These are phyloP conservation scores for Mortierella sp. DNA, from an alignment of 371 early-diverging fungal species.

Conservation along the genomic window DNA sequence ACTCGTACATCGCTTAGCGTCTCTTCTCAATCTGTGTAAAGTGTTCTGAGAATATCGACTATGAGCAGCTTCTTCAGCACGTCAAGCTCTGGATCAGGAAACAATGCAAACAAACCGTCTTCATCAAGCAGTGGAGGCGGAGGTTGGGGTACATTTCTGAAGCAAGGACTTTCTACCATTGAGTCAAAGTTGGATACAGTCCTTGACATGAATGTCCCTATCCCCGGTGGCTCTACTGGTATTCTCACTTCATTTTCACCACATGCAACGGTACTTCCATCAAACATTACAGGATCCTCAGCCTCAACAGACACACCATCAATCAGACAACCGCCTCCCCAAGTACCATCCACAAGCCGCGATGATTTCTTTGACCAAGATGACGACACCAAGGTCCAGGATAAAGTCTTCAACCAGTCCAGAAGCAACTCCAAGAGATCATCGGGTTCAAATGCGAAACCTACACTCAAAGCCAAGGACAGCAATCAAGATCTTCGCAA, in stretches of 20 bases:
- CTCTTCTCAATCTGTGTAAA: background rate
- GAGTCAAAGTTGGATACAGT: constrained; percentile 86
- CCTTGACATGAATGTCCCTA: constrained; percentile 69
- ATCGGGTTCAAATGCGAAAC: background rate
- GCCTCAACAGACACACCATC: constrained; percentile 12
- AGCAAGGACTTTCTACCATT: constrained; percentile 82
- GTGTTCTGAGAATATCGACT: background rate
- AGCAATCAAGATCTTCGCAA: constrained; percentile 12
- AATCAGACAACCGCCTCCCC: constrained; percentile 9
- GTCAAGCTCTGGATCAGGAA: constrained; percentile 30
- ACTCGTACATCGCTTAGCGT: background rate
- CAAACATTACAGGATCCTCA: constrained; percentile 24
- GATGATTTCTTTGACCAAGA: background rate
- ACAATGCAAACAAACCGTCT: constrained; percentile 28
- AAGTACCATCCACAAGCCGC: background rate
- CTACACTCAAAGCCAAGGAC: background rate
- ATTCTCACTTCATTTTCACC: constrained; percentile 45
- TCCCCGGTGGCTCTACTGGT: constrained; percentile 38
- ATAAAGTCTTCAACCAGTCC: background rate
- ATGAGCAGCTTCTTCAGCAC: constrained; percentile 51
- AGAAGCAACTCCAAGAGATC: background rate
- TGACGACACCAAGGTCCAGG: background rate
- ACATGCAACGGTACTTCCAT: constrained; percentile 30
- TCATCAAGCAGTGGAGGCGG: constrained; percentile 22
- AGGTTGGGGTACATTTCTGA: constrained; percentile 76